Conservation (phyloP, 164 flowering plant species). For the Macadamia integrifolia region DNA sequence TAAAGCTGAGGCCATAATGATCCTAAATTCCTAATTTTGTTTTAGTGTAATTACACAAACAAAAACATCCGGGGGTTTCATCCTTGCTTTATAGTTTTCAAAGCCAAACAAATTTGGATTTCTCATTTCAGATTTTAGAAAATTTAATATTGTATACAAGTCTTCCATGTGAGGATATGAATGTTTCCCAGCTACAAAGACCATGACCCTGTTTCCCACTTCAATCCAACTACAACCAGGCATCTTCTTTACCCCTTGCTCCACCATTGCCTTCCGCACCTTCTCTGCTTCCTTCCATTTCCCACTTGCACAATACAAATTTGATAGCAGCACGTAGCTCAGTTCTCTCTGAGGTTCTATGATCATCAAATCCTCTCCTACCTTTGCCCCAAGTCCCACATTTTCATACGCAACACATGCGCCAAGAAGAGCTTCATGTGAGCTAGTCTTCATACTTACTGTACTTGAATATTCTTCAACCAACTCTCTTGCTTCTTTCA, state of each 20-base stretch:
- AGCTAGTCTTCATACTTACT: constrained; percentile 3
- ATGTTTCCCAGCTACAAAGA: constrained; percentile 48
- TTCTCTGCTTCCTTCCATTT: constrained; percentile 34
- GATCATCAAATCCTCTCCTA: constrained; percentile 32
- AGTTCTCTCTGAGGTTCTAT: constrained; percentile 42
- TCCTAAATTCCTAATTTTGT: no score
- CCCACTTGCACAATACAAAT: constrained; percentile 50
- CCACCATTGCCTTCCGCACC: constrained; percentile 41
- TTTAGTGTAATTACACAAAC: no score
- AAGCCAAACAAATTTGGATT: constrained; percentile 23
- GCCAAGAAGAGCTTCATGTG: constrained; percentile 47
- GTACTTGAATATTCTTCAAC: constrained; percentile 13
- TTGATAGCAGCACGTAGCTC: constrained; percentile 58
- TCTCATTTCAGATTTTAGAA: constrained; percentile 45
- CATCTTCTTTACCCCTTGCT: constrained; percentile 43
- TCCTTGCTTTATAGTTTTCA: constrained; percentile 5
- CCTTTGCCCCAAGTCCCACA: constrained; percentile 23
- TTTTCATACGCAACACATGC: constrained; percentile 44
- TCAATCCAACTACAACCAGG: constrained; percentile 67
- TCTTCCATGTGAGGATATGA: constrained; percentile 29
- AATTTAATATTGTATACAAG: constrained; percentile 22
- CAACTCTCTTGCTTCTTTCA: constrained; percentile 36
- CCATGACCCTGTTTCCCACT: constrained; percentile 28
- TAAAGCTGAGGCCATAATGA: no score
- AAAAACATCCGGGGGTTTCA: no score